Conservation (phyloP, 176 grass and related monocot genomes). For the Avena atlantica region DNA sequence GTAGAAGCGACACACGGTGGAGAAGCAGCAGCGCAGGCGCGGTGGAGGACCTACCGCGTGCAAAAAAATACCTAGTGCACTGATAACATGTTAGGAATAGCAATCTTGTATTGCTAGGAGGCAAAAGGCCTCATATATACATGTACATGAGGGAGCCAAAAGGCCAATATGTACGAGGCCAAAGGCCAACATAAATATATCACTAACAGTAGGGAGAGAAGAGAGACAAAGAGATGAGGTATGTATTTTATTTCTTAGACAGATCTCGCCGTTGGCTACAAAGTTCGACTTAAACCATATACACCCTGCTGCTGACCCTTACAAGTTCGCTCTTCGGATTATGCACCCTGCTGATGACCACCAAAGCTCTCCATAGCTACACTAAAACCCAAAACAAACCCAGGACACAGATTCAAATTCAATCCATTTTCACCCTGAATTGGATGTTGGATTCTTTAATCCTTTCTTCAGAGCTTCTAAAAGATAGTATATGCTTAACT, state of each 20-base stretch:
- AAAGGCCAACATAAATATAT: too few species aligned
- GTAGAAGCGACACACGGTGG: too few species aligned
- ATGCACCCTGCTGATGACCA: neutral
- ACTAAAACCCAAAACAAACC: neutral
- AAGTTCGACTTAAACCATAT: neutral
- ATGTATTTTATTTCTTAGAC: neutral
- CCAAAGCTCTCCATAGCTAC: neutral
- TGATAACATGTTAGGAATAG: too few species aligned
- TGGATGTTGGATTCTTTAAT: neutral
- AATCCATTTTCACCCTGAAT: neutral
- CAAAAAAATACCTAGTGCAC: too few species aligned
- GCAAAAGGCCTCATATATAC: too few species aligned
- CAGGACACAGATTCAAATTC: neutral
- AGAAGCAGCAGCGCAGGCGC: too few species aligned
- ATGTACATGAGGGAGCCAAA: too few species aligned
- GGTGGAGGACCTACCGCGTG: too few species aligned
- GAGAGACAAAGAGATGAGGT: neutral
- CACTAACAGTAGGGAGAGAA: neutral
- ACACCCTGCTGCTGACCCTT: neutral
- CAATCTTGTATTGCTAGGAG: too few species aligned
- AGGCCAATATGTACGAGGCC: too few species aligned
- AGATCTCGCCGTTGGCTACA: neutral
- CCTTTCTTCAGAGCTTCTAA: slow-evolving; percentile 13
- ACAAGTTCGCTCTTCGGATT: neutral
- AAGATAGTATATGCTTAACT: slow-evolving; percentile 17